Conservation (phyloP, 2,329 filamentous ascomycete genomes). For the Fusarium decemcellulare region DNA sequence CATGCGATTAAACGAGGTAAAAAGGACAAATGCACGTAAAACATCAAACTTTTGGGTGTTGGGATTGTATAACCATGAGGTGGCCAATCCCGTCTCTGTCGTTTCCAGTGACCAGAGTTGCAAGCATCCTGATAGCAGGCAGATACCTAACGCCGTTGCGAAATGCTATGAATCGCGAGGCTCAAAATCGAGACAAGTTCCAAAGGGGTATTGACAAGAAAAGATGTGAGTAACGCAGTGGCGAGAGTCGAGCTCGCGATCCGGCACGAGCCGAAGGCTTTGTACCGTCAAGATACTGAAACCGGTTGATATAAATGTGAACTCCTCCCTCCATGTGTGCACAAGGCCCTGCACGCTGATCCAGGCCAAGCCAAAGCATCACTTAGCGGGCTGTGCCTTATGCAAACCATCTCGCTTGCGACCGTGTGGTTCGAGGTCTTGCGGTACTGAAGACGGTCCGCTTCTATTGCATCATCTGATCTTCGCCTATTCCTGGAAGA, state of each 20-base stretch:
- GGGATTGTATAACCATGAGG: conserved; percentile 14
- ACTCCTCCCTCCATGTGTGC: not conserved
- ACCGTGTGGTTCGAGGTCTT: not conserved
- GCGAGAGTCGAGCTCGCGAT: conserved; percentile 29
- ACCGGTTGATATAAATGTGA: conserved; percentile 8
- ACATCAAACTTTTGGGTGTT: conserved; percentile 22
- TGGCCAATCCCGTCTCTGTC: conserved; percentile 31
- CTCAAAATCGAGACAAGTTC: conserved; percentile 13
- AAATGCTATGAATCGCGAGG: conserved; percentile 34
- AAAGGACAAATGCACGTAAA: not conserved
- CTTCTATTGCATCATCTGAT: conserved; percentile 55
- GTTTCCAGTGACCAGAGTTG: conserved; percentile 20
- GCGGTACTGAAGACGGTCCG: not conserved
- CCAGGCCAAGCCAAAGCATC: not conserved
- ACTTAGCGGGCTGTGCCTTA: not conserved
- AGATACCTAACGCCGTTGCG: conserved; percentile 37
- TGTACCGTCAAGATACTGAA: conserved; percentile 7
- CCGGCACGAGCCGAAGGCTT: conserved; percentile 30
- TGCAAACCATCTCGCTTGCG: not conserved
- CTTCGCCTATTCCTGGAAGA: conserved; percentile 61
- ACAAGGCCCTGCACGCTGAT: conserved; percentile 4
- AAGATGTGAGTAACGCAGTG: conserved; percentile 27
- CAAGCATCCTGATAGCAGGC: conserved; percentile 12
- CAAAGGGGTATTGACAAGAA: conserved; percentile 38
- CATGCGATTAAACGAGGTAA: conserved; percentile 8